Conservation (phyloP, 805 yeast species). For the Groenewaldozyma salmanticensis region DNA sequence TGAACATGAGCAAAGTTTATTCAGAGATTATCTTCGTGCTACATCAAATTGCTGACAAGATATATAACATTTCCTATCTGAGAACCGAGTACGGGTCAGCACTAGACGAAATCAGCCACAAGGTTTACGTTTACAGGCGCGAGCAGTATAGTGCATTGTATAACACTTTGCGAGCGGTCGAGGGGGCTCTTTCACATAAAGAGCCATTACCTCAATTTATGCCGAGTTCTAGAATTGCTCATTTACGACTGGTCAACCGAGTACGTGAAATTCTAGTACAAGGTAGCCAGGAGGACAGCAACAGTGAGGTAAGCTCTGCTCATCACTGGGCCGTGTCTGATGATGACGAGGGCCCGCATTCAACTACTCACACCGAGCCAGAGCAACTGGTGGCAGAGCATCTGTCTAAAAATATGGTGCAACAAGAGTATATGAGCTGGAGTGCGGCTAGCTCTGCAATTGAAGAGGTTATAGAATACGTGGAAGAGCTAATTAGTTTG, state of each 20-base stretch:
- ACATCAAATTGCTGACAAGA: slow-evolving; percentile 38
- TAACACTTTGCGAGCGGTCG: slow-evolving; percentile 33
- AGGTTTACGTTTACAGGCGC: slow-evolving; percentile 35
- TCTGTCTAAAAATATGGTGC: slow-evolving; percentile 7
- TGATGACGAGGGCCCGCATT: neutral
- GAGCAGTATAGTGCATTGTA: slow-evolving; percentile 35
- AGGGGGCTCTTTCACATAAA: slow-evolving; percentile 35
- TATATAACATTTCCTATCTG: slow-evolving; percentile 36
- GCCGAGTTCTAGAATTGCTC: slow-evolving; percentile 42
- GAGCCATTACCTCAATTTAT: slow-evolving; percentile 41
- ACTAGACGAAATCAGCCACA: slow-evolving; percentile 34
- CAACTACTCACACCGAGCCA: neutral
- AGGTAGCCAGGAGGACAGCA: slow-evolving; percentile 6
- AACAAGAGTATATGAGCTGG: slow-evolving; percentile 38
- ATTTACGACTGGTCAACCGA: slow-evolving; percentile 35
- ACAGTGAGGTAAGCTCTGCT: neutral
- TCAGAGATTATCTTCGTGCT: slow-evolving; percentile 37
- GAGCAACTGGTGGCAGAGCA: neutral
- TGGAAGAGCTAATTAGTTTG: slow-evolving; percentile 37
- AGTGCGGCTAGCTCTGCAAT: slow-evolving; percentile 41
- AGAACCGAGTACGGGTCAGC: slow-evolving; percentile 38
- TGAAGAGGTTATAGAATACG: slow-evolving; percentile 41
- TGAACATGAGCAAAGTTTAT: slow-evolving; percentile 32
- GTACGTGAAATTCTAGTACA: slow-evolving; percentile 30
- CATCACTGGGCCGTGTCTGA: slow-evolving; percentile 1